Percentiles rank a stretch among this genome's conserved stretches.
phyloP scores from a whole-genome alignment of 2,329 filamentous ascomycete genomes.

The Cyanodermella asteris region DNA sequence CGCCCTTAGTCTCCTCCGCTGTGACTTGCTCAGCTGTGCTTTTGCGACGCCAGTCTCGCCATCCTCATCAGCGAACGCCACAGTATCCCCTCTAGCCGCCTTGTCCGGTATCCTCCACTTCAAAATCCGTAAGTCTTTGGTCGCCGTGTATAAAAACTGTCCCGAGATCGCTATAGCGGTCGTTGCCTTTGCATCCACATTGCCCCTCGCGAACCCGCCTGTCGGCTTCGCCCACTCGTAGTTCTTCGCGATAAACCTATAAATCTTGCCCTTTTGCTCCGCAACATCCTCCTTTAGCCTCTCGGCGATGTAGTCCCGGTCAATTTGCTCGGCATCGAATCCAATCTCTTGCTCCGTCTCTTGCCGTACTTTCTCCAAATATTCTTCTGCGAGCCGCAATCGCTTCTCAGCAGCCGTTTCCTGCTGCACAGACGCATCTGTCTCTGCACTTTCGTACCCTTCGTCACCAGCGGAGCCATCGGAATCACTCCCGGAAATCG shows the following conservation, averaged over 20 bases:
- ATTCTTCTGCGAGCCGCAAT: constrained; percentile 70
- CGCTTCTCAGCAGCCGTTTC: constrained; percentile 83
- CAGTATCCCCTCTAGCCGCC: too few relatives aligned
- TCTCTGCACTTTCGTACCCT: constrained; percentile 23
- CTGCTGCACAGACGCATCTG: constrained; percentile 43
- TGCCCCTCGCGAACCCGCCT: constrained; percentile 49
- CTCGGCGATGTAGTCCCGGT: constrained; percentile 78
- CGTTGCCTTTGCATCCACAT: constrained; percentile 53
- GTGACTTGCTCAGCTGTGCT: constrained; percentile 21
- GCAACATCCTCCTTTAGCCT: constrained; percentile 75
- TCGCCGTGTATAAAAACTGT: constrained; percentile 70
- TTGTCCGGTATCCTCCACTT: constrained; percentile 64
- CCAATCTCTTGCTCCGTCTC: constrained; percentile 57
- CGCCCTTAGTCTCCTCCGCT: constrained; percentile 21
- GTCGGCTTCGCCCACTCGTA: too few relatives aligned
- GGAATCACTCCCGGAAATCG: constrained; percentile 67
- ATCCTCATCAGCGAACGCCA: too few relatives aligned
- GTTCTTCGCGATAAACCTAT: constrained; percentile 65
- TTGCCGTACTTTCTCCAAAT: constrained; percentile 71
- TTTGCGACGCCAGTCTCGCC: too few relatives aligned
- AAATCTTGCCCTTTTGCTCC: constrained; percentile 80
- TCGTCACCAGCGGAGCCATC: constrained; percentile 39
- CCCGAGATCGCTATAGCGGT: constrained; percentile 61
- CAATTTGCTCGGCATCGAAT: constrained; percentile 85
- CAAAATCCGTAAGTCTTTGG: constrained; percentile 62